A percentile compares a stretch with the other conserved stretches of the same genome.
phyloP scores from a whole-genome alignment of 1,284 basidiomycete genomes.

The Pyrrhoderma noxium region DNA sequence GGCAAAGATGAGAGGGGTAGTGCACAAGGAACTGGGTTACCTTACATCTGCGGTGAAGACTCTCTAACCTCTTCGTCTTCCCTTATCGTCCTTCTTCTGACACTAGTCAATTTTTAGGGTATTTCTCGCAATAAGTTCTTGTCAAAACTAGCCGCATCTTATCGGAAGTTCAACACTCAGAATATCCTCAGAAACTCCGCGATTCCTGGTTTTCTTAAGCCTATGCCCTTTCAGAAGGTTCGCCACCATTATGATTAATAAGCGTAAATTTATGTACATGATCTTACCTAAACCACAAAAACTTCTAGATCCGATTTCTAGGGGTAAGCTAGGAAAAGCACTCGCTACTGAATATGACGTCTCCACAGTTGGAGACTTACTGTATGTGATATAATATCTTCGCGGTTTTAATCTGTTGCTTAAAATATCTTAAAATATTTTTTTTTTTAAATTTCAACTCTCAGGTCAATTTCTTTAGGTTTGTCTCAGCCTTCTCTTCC shows the following conservation, averaged over 20 bases:
- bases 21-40: constrained; percentile 76
- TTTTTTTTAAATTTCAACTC: too few species aligned
- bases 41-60: constrained; percentile 82
- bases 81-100: not conserved
- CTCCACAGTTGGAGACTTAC: constrained; percentile 81
- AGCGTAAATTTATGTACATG: not conserved
- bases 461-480: constrained; percentile 45
- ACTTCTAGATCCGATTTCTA: constrained; percentile 77
- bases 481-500: constrained; percentile 17
- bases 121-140: constrained; percentile 92
- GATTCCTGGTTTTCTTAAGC: constrained; percentile 74
- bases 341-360: constrained; percentile 85
- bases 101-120: constrained; percentile 43
- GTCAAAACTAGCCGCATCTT: constrained; percentile 87
- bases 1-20: constrained; percentile 63
- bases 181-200: constrained; percentile 79
- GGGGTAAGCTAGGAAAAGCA: constrained; percentile 93
- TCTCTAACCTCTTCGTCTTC: not conserved
- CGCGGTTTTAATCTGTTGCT: not conserved
- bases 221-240: constrained; percentile 85
- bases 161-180: constrained; percentile 86
- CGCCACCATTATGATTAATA: constrained; percentile 8
- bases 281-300: too few species aligned
- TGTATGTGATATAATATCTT: constrained; percentile 47
- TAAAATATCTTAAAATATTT: not conserved